Base-by-base conservation (phyloP, 495 filamentous ascomycete species). In the Wilcoxina mikolae region DNA sequence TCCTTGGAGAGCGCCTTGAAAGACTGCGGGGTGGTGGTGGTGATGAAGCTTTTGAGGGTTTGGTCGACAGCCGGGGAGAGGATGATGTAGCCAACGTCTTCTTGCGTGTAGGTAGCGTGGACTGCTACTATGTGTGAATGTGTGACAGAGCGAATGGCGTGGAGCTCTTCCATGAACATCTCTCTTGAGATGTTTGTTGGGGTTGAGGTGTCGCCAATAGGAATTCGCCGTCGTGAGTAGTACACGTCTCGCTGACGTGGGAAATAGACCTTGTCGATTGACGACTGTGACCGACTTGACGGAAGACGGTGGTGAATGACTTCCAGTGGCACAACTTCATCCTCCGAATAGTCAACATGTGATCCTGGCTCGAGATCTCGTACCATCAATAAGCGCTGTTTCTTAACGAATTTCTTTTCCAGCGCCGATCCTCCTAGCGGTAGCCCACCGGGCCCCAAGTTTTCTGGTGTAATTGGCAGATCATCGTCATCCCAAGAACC, bases 401-500 rank as follows among this genome's bases (percentile, higher is more conserved):
- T 76, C 33, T 79, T 73, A 63, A 84, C 84, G 70, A 96, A 95
- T 51, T 74, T 81, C 60, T 72, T 77, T 58, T 87, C 81, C 39
- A 87, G 65, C 0, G 79, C 81, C 0, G 60, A 31, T 20, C 42
- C 45, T 1, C 29, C 50, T 15, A 35, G 31, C 10, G 60, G 54
- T 24, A 94, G 73, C 33, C 73, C 70, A 2, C 94, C 74, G 25
- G 76, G 76, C 61, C 77, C 77, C 20, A 94, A 73, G 44, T 82
- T 79, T 58, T 84, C 81, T 42, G 79, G 74, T 0, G 83, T 74
- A 49, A 95, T 72, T 0, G 90, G 90, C 17, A 96, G 74, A 68
- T 96, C 89, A 44, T 82, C 77, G 62, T 96, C 90, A 59, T 93
- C 87, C 73, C 82, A 86, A 3, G 84, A 89, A 54, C 84, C 79